Evolutionary conservation across 2,329 filamentous ascomycete species (phyloP).

Genomic region (Fusarium hostae): DNA sequence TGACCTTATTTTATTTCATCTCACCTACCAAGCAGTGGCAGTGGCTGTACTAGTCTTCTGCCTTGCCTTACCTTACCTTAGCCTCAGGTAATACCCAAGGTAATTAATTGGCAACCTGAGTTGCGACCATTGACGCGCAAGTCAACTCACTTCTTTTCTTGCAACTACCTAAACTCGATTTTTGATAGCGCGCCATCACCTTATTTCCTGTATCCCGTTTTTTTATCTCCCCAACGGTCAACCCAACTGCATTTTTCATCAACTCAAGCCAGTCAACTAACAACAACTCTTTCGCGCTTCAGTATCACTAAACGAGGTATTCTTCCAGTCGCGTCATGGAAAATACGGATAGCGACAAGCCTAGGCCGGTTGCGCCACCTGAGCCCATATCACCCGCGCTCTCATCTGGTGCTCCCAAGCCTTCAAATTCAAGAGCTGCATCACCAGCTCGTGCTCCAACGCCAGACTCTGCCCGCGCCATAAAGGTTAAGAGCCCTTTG

Average conservation of each 20-base stretch:
- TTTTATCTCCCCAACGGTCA: background rate
- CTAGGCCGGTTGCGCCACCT: constrained; percentile 43
- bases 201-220: background rate
- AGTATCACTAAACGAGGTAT: constrained; percentile 12
- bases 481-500: constrained; percentile 28
- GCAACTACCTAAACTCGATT: constrained; percentile 12
- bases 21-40: constrained; percentile 5
- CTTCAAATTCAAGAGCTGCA: constrained; percentile 30
- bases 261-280: background rate
- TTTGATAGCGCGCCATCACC: constrained; percentile 21
- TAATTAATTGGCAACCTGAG: constrained; percentile 33
- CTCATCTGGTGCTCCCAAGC: constrained; percentile 36
- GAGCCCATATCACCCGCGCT: constrained; percentile 45
- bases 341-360: constrained; percentile 40
- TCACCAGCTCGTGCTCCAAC: constrained; percentile 38
- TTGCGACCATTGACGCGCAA: constrained; percentile 35
- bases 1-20: constrained; percentile 14
- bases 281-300: constrained; percentile 13
- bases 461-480: constrained; percentile 36
- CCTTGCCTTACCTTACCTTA: constrained; percentile 17
- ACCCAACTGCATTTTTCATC: background rate
- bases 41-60: constrained; percentile 16
- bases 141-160: constrained; percentile 5
- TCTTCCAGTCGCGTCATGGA: constrained; percentile 40
- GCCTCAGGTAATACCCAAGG: constrained; percentile 14